Base-by-base conservation (phyloP, 139 green algal species). In the Picochlorum sp. region DNA sequence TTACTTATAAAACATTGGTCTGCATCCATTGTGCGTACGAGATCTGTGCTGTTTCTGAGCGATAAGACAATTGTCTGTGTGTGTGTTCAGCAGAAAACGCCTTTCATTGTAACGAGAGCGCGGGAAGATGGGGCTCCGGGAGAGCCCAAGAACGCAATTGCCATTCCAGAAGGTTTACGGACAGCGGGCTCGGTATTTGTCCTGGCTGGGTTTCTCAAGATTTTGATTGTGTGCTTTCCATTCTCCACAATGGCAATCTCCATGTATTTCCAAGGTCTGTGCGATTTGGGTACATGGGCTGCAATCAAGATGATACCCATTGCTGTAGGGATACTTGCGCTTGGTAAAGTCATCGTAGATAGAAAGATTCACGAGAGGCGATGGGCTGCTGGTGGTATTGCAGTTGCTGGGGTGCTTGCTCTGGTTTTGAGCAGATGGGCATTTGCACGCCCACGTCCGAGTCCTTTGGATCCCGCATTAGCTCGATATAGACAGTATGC, bases 161-260 rank as follows among this genome's bases (percentile, higher is more conserved):
- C 70, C 8, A 37, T 77, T 23, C 70, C 64, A 13, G 26, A 51
- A 41, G 65, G 64, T 4, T 23, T 77, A 26, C 63, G 56, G n/a
- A 59, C 70, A 8, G 65, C 71, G 1, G 71, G 71, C 1, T 50
- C 49, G 2, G 59, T 70, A 18, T 73, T 77, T 49, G 47, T 73
- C 8, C 31, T 69, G 15, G 71, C 65, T 2, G 71, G 65, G 0
- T 59, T 65, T 21, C 38, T 73, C 2, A 77, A 77, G 13, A 28
- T 77, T 7, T 21, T 69, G 8, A 67, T 77, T 16, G 58, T 77
- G 47, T 77, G 64, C 61, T 73, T 77, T 58, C 70, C 70, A 2
- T 72, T 59, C 45, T 64, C 70, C 2, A 49, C 59, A 31, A 61
- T 77, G 37, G 34, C 65, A 4, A 34, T 65, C 1, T 28, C 30